These are phyloP conservation scores for Coprinopsis marcescibilis DNA, from an alignment of 768 basidiomycete genomes.

Conservation along the genomic window DNA sequence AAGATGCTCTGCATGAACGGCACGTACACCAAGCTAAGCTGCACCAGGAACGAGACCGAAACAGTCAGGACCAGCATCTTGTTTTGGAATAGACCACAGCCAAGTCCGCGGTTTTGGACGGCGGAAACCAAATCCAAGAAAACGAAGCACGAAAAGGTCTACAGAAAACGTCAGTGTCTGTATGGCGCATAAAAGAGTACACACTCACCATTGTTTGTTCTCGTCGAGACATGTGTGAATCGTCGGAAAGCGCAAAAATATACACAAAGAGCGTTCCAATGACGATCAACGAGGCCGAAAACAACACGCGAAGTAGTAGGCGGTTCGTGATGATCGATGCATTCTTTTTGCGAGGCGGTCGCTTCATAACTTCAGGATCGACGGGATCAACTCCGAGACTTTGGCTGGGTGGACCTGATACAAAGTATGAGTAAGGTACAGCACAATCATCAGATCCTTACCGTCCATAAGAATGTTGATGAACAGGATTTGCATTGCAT, in stretches of 20 bases:
- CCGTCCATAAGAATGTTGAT: conserved; percentile 99
- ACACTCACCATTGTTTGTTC: conserved; percentile 92
- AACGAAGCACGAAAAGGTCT: conserved; percentile 98
- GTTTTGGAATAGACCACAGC: conserved; percentile 79
- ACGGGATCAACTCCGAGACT: conserved; percentile 96
- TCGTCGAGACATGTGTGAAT: conserved; percentile 64
- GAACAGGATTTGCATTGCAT: conserved; percentile 99
- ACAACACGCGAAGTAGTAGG: conserved; percentile 77
- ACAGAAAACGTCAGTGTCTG: conserved; percentile 10
- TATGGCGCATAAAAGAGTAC: conserved; percentile 1
- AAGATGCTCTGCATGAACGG: conserved; percentile 89
- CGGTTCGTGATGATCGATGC: conserved; percentile 78
- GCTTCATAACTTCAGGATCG: conserved; percentile 86
- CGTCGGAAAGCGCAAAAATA: conserved; percentile 75
- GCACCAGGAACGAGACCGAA: conserved; percentile 76
- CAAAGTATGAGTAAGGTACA: not conserved
- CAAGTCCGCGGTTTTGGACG: conserved; percentile 87
- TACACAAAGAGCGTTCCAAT: conserved; percentile 85
- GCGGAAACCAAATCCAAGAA: conserved; percentile 96
- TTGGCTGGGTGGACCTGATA: conserved; percentile 84
- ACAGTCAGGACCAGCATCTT: conserved; percentile 88
- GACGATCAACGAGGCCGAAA: conserved; percentile 90
- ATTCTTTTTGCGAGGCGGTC: conserved; percentile 89
- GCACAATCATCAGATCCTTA: conserved; percentile 24
- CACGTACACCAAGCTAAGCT: conserved; percentile 84